Evolutionary conservation across 371 early-diverging fungal genomes (phyloP).

Genomic region (Catenaria anguillulae): DNA sequence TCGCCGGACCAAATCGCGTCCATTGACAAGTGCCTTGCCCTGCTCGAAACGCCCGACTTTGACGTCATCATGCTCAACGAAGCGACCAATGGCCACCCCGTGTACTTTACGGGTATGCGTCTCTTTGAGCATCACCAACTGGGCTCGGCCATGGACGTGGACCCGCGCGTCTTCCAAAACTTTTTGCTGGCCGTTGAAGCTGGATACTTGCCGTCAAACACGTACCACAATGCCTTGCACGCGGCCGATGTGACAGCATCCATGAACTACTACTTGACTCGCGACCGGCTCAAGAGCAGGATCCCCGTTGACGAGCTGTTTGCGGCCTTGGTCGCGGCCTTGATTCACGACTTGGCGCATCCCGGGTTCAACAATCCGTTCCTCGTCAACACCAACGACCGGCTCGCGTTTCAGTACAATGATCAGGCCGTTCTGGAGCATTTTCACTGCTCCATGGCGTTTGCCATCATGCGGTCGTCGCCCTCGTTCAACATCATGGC

Average conservation of each 20-base stretch:
- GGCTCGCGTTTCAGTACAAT: constrained; percentile 31
- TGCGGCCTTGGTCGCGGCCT: constrained; percentile 24
- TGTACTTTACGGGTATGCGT: constrained; percentile 20
- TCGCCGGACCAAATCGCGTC: not conserved
- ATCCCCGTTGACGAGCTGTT: constrained; percentile 23
- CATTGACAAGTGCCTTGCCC: not conserved
- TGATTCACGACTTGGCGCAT: constrained; percentile 35
- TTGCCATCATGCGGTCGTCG: constrained; percentile 18
- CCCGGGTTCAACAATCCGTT: constrained; percentile 38
- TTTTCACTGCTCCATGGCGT: constrained; percentile 26
- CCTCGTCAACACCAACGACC: constrained; percentile 21
- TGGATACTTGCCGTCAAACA: constrained; percentile 25
- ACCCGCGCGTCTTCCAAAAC: constrained; percentile 14
- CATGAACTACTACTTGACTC: constrained; percentile 24
- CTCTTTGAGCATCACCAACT: constrained; percentile 21
- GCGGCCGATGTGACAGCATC: constrained; percentile 32
- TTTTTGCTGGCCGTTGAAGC: constrained; percentile 22
- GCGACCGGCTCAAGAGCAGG: constrained; percentile 11
- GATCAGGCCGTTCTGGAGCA: constrained; percentile 34
- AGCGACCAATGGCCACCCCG: constrained; percentile 15
- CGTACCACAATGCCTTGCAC: constrained; percentile 35
- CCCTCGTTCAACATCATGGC: constrained; percentile 23
- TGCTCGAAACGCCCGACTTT: constrained; percentile 17
- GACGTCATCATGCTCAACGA: constrained; percentile 22
- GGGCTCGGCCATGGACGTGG: constrained; percentile 12